Percentiles rank a stretch among this genome's conserved stretches.
These are phyloP conservation scores for Candida endomychidarum DNA, from an alignment of 805 yeast species.

Conservation along the genomic window DNA sequence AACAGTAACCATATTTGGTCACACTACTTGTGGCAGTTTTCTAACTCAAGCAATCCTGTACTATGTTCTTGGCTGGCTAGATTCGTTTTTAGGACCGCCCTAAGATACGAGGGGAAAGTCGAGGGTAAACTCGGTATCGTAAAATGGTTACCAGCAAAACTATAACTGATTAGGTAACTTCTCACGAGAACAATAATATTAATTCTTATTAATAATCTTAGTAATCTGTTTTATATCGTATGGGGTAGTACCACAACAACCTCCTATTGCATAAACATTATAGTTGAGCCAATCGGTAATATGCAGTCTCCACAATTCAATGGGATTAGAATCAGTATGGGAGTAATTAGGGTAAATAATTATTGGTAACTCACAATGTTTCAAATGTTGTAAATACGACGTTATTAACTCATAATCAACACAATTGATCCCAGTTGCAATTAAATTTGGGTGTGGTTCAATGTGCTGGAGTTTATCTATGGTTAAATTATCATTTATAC, in stretches of 20 bases:
- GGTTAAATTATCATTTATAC: conserved; percentile 20
- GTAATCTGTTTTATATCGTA: conserved; percentile 12
- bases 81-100: no score
- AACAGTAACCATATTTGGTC: no score
- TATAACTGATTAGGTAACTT: no score
- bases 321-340: not conserved
- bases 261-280: conserved; percentile 56
- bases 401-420: conserved; percentile 46
- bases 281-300: conserved; percentile 9
- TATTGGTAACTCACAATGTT: conserved; percentile 33
- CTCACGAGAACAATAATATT: no score
- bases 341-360: conserved; percentile 74
- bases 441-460: conserved; percentile 21
- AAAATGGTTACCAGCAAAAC: no score
- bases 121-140: no score
- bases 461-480: not conserved
- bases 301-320: conserved; percentile 22
- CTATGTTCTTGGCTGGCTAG: no score
- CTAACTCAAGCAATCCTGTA: no score
- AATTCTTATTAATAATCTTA: no score
- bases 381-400: conserved; percentile 29
- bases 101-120: no score
- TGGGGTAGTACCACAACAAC: conserved; percentile 75
- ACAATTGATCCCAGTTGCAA: conserved; percentile 71
- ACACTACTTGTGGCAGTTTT: no score